Evolutionary conservation across 495 filamentous ascomycete species (phyloP).

Genomic region (Aspergillus avenaceus): DNA sequence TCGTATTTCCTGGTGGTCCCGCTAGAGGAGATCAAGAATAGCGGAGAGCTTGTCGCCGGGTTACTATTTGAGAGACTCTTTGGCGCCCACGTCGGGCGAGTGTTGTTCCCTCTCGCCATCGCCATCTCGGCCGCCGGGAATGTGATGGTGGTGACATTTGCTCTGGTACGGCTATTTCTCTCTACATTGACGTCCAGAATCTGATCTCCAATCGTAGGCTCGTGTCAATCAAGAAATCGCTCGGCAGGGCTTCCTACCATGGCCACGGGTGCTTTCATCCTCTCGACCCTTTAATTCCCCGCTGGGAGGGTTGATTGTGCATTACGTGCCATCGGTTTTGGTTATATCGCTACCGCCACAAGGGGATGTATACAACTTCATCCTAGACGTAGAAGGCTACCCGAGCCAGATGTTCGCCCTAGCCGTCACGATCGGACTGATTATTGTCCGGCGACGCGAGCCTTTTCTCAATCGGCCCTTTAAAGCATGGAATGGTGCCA

Average conservation of each 20-base stretch:
- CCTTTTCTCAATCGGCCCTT: conserved; percentile 64
- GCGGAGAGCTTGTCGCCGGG: conserved; percentile 64
- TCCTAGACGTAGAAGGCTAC: conserved; percentile 70
- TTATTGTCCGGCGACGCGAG: conserved; percentile 58
- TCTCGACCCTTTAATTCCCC: conserved; percentile 66
- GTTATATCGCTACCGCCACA: conserved; percentile 63
- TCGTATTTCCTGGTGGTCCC: conserved; percentile 69
- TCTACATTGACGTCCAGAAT: neutral
- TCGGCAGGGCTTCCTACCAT: conserved; percentile 67
- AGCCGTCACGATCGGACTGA: conserved; percentile 54
- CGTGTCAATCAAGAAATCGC: conserved; percentile 68
- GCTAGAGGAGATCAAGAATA: conserved; percentile 61
- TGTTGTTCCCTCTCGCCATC: conserved; percentile 58
- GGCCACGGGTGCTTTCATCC: conserved; percentile 55
- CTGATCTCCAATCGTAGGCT: conserved; percentile 36
- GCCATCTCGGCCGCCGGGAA: conserved; percentile 67
- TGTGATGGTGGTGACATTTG: conserved; percentile 74
- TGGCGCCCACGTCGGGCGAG: conserved; percentile 52
- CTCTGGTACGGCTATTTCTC: conserved; percentile 39
- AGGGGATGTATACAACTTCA: conserved; percentile 68
- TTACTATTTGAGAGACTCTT: conserved; percentile 67
- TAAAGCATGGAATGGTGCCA: conserved; percentile 55
- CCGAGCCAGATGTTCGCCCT: conserved; percentile 58
- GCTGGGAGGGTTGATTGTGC: conserved; percentile 60
- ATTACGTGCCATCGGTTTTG: conserved; percentile 62